These are phyloP conservation scores for Chimonanthus salicifolius DNA, from an alignment of 164 flowering plant genomes.

Conservation along the genomic window DNA sequence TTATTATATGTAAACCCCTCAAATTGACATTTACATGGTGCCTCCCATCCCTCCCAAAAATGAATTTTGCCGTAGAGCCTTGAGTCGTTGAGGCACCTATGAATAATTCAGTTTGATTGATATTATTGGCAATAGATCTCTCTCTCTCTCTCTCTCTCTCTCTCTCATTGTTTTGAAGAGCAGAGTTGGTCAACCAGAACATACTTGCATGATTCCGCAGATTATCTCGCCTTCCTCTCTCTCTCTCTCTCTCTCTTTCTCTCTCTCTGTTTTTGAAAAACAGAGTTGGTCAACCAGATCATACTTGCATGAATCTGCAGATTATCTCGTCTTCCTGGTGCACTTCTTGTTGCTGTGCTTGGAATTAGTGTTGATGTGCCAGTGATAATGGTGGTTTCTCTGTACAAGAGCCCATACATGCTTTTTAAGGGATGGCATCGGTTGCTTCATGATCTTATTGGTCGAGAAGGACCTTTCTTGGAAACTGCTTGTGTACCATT, in stretches of 20 bases:
- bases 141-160: too few species aligned
- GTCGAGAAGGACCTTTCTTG: constrained; percentile 94
- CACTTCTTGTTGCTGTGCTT: constrained; percentile 46
- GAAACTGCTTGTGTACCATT: constrained; percentile 95
- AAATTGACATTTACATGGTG: too few species aligned
- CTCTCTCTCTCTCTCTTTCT: too few species aligned
- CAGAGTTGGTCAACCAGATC: background rate
- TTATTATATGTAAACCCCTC: too few species aligned
- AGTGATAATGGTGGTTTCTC: constrained; percentile 52
- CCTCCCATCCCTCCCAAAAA: too few species aligned
- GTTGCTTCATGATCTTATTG: constrained; percentile 78
- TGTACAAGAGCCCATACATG: constrained; percentile 79
- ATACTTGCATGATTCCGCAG: constrained; percentile 31
- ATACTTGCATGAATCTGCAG: constrained; percentile 31
- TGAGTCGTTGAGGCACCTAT: too few species aligned
- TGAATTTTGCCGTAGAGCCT: too few species aligned
- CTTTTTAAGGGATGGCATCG: constrained; percentile 93
- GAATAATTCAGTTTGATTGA: too few species aligned
- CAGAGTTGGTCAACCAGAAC: background rate
- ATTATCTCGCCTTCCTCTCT: constrained; percentile 43
- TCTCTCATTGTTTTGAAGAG: background rate
- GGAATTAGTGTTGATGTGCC: constrained; percentile 58
- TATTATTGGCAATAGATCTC: too few species aligned
- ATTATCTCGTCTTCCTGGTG: constrained; percentile 56
- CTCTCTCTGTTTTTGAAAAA: background rate